Base-by-base conservation (phyloP, 495 filamentous ascomycete genomes). In the Tetracladium setigerum region DNA sequence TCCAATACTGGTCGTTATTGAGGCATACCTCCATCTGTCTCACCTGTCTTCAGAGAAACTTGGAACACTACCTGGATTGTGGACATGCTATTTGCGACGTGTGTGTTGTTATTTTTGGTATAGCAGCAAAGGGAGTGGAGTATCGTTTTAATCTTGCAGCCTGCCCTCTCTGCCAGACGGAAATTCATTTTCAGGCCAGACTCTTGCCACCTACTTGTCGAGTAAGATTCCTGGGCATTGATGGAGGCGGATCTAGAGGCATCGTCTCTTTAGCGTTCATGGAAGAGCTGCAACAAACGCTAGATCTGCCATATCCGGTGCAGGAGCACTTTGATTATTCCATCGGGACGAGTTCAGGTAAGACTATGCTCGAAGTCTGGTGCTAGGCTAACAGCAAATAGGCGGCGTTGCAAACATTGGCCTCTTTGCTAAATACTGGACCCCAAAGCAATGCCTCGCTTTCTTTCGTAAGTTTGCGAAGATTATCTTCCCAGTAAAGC, bases 321-420 rank as follows among this genome's bases (percentile, higher is more conserved):
- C 47, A 55, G 17, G 41, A 55, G n/a, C 18, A 46, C 41, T 50
- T 55, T 38, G 52, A 55, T 35, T 50, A 36, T 33, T 27, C 35
- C 11, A 50, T 50, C 37, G 46, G 52, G 17, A 55, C 47, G 17
- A 55, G 52, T 24, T 55, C 47, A 41, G 52, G 52, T 50, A 32
- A 53, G 50, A 14, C n/a, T 24, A 42, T 35, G 9, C n/a, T 5
- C 13, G 6, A 11, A 31, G 7, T 40, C 10, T 12, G 19, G 13
- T 31, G 33, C 22, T 34, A 13, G 11, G 13, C 35, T 54, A 33
- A 49, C 30, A 34, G 36, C 6, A 2, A 36, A 18, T 50, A 55
- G 52, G 52, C 14, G 34, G 41, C 15, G 27, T 55, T 45, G 17
- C 34, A 42, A 32, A 14, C 17, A 38, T 55, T 18, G 47, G 37